Percentiles rank a stretch among this genome's conserved stretches.
These are phyloP conservation scores for Capronia epimyces DNA, from an alignment of 2,329 filamentous ascomycete species.

Conservation along the genomic window DNA sequence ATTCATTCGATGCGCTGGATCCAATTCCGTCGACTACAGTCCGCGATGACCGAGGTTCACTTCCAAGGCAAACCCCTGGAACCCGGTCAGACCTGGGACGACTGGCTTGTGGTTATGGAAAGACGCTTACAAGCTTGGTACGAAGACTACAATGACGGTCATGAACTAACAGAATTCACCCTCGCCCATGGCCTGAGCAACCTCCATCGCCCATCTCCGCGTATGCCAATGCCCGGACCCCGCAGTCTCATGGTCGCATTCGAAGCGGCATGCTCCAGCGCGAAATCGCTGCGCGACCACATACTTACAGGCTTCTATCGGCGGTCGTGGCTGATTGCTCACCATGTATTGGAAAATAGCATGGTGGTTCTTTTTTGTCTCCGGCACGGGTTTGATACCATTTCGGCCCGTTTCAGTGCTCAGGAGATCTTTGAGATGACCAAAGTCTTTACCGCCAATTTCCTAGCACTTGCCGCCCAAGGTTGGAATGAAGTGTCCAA, in stretches of 20 bases:
- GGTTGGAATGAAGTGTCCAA: slow-evolving; percentile 34
- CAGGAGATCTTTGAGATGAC: slow-evolving; percentile 34
- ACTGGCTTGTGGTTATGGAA: slow-evolving; percentile 30
- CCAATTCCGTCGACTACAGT: slow-evolving; percentile 28
- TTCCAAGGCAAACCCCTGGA: slow-evolving; percentile 30
- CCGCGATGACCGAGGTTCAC: slow-evolving; percentile 31
- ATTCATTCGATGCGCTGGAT: slow-evolving; percentile 28
- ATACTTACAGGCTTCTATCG: slow-evolving; percentile 30
- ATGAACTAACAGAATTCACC: slow-evolving; percentile 29
- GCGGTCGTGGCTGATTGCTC: slow-evolving; percentile 29
- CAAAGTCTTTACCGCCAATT: slow-evolving; percentile 33
- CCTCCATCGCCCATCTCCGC: slow-evolving; percentile 29
- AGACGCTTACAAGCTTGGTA: slow-evolving; percentile 28
- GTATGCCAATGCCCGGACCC: slow-evolving; percentile 26
- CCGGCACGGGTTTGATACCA: slow-evolving; percentile 32
- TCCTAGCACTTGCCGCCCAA: slow-evolving; percentile 32
- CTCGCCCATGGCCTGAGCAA: slow-evolving; percentile 29
- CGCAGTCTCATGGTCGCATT: slow-evolving; percentile 30
- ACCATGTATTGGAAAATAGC: slow-evolving; percentile 29
- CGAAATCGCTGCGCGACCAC: slow-evolving; percentile 28
- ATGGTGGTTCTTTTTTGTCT: slow-evolving; percentile 34
- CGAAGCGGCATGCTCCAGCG: slow-evolving; percentile 28
- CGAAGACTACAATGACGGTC: slow-evolving; percentile 29
- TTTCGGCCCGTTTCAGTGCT: slow-evolving; percentile 29
- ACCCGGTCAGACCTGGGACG: slow-evolving; percentile 29